phyloP scores from a whole-genome alignment of 2,329 filamentous ascomycete species.

The Pestalotiopsis fici region DNA sequence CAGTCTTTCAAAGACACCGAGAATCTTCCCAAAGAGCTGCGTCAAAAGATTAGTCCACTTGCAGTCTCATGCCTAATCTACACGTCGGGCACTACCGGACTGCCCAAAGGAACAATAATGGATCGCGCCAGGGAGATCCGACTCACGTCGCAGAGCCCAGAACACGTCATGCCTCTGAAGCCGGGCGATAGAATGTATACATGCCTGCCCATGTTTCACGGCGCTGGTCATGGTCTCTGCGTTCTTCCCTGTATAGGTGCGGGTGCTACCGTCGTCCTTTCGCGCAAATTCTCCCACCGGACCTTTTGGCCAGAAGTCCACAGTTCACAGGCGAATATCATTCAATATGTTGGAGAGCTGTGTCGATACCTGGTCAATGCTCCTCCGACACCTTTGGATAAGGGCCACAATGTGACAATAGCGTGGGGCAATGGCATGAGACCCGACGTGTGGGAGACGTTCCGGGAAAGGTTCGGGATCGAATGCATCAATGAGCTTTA shows the following conservation, averaged over 20 bases:
- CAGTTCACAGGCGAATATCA: conserved; percentile 64
- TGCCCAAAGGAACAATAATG: conserved; percentile 70
- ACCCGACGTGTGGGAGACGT: conserved; percentile 67
- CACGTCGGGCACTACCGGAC: conserved; percentile 74
- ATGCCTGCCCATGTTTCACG: conserved; percentile 76
- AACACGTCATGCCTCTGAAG: conserved; percentile 17
- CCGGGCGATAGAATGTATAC: conserved; percentile 66
- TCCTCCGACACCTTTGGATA: conserved; percentile 60
- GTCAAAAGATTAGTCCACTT: conserved; percentile 46
- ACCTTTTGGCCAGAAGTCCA: conserved; percentile 73
- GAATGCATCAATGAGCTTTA: conserved; percentile 71
- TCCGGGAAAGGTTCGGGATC: conserved; percentile 63
- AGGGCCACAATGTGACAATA: conserved; percentile 53
- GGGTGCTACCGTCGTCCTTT: conserved; percentile 58
- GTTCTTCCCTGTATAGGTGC: conserved; percentile 49
- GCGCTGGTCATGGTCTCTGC: conserved; percentile 64
- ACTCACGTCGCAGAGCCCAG: conserved; percentile 12
- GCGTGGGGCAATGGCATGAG: conserved; percentile 69
- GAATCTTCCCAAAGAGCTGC: conserved; percentile 55
- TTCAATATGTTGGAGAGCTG: conserved; percentile 79
- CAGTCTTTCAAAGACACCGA: conserved; percentile 42
- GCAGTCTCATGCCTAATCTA: conserved; percentile 66
- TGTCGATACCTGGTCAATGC: conserved; percentile 72
- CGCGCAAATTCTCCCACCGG: conserved; percentile 66
- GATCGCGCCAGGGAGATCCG: conserved; percentile 40